Conservation (phyloP, 257 asterid genomes). For the Penstemon davidsonii region DNA sequence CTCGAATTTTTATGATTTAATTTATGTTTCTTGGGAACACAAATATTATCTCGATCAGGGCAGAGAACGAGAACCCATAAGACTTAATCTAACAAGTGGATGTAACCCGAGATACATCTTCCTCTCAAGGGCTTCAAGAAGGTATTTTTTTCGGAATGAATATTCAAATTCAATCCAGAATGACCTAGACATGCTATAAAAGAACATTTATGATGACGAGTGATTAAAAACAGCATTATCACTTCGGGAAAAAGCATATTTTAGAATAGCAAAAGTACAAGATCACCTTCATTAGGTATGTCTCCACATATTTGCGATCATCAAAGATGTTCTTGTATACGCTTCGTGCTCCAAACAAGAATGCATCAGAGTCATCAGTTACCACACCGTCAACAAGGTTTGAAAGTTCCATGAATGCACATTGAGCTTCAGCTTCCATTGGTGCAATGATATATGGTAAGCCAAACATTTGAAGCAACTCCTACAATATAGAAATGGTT, state of each 20-base stretch:
- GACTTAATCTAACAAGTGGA: no score
- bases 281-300: constrained; percentile 87
- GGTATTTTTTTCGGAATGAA: no score
- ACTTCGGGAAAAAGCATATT: background rate
- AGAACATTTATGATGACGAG: background rate
- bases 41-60: no score
- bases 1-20: no score
- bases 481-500: constrained; percentile 48
- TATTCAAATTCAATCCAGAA: no score
- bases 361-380: constrained; percentile 93
- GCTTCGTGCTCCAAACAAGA: constrained; percentile 85
- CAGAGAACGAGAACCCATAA: no score
- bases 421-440: constrained; percentile 99
- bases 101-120: no score
- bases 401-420: constrained; percentile 86
- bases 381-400: constrained; percentile 95
- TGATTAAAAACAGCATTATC: background rate
- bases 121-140: no score
- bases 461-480: constrained; percentile 98
- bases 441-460: constrained; percentile 94
- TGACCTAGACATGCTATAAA: no score
- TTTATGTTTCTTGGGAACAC: no score
- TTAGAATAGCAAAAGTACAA: constrained; percentile 1
- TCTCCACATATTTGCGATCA: constrained; percentile 94
- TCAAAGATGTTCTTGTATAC: constrained; percentile 95